Conservation (phyloP, 106 monocot genomes). For the Dioscorea dumetorum region DNA sequence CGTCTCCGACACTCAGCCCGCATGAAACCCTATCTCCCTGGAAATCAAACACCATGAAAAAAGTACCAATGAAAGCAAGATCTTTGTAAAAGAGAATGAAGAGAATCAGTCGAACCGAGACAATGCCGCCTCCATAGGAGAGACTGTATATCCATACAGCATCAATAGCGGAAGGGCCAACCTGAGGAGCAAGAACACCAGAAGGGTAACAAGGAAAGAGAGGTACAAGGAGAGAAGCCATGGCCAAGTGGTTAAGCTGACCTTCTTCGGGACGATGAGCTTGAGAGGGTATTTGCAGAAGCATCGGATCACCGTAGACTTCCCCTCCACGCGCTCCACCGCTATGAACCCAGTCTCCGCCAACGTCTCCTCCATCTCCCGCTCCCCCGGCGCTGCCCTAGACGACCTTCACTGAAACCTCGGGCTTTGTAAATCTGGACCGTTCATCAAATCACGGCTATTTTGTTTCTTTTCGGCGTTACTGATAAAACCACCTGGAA, state of each 20-base stretch:
- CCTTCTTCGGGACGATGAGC: conserved; percentile 85
- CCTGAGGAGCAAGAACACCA: conserved; percentile 21
- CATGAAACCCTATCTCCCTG: conserved; percentile 71
- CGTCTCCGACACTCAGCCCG: conserved; percentile 50
- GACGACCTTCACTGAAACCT: too few species aligned
- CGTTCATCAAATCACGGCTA: too few species aligned
- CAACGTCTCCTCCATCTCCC: conserved; percentile 4
- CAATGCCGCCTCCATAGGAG: conserved; percentile 96
- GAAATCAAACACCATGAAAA: not conserved
- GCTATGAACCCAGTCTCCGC: conserved; percentile 41
- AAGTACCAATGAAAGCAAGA: not conserved
- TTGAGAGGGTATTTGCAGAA: conserved; percentile 97
- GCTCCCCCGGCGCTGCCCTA: not conserved
- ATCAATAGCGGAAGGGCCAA: conserved; percentile 41
- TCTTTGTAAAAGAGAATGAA: not conserved
- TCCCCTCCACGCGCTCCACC: conserved; percentile 71
- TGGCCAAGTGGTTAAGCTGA: conserved; percentile 2
- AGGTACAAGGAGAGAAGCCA: not conserved
- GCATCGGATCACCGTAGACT: conserved; percentile 75
- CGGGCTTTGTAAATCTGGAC: too few species aligned
- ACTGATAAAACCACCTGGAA: too few species aligned
- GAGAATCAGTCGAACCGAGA: conserved; percentile 42
- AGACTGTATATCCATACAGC: conserved; percentile 88
- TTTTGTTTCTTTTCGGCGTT: too few species aligned
- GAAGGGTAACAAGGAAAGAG: not conserved